These are phyloP conservation scores for Blastobotrys proliferans DNA, from an alignment of 1,139 yeast species.

Conservation along the genomic window DNA sequence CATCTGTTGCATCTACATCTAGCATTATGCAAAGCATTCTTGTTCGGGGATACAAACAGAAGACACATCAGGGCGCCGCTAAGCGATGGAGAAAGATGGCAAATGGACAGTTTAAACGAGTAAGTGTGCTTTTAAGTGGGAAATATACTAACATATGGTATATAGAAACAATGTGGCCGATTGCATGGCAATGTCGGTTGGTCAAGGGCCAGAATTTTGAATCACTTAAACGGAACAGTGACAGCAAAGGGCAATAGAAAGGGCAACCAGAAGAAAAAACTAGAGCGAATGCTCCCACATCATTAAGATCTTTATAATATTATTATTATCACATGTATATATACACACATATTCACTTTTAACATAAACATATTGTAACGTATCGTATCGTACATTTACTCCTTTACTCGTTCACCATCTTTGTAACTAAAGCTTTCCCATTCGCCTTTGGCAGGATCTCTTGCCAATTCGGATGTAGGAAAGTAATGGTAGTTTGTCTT, in stretches of 20 bases:
- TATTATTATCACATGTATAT: background rate
- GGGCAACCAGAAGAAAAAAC: constrained; percentile 19
- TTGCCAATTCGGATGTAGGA: constrained; percentile 70
- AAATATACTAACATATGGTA: background rate
- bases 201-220: constrained; percentile 55
- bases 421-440: constrained; percentile 22
- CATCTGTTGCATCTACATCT: background rate
- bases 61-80: constrained; percentile 69
- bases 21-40: constrained; percentile 8
- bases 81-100: constrained; percentile 79
- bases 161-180: constrained; percentile 70
- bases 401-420: constrained; percentile 15
- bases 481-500: constrained; percentile 89
- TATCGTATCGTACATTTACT: constrained; percentile 1
- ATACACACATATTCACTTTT: too few species aligned
- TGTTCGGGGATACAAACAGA: constrained; percentile 35
- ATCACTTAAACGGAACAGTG: constrained; percentile 60
- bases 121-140: constrained; percentile 20
- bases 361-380: background rate
- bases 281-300: constrained; percentile 37
- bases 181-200: constrained; percentile 93
- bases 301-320: constrained; percentile 16
- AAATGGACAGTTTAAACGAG: constrained; percentile 47
- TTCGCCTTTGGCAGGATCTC: constrained; percentile 33
- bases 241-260: constrained; percentile 41